Evolutionary conservation across 208 protist genomes (phyloP).

Genomic region (Blechomonas ayalai): DNA sequence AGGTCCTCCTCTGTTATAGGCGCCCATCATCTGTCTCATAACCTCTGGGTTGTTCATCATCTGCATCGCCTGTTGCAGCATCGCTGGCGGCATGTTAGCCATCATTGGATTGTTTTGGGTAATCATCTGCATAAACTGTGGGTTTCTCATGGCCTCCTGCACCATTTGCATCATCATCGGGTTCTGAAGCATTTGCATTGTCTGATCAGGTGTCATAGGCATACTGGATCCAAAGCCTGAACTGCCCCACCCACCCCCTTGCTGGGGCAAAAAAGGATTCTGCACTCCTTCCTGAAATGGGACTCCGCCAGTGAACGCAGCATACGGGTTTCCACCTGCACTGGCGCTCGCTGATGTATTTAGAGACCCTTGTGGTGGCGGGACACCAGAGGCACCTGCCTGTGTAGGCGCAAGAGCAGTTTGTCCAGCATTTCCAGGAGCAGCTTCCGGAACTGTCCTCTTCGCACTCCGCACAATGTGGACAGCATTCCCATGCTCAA

Average conservation of each 20-base stretch:
- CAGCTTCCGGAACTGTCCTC: conserved; percentile 7
- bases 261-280: not conserved
- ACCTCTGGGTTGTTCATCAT: conserved; percentile 46
- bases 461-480: conserved; percentile 83
- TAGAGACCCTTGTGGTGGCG: not conserved
- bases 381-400: conserved; percentile 1
- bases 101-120: conserved; percentile 34
- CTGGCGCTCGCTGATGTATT: not conserved
- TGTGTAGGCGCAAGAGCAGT: conserved; percentile 3
- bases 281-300: not conserved
- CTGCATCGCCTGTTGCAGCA: conserved; percentile 39
- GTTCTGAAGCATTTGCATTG: conserved; percentile 55
- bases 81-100: conserved; percentile 28
- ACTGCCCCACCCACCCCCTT: not conserved
- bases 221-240: conserved; percentile 5
- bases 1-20: too few species aligned
- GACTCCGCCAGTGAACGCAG: not conserved
- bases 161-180: conserved; percentile 56
- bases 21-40: conserved; percentile 28
- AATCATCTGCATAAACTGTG: conserved; percentile 57
- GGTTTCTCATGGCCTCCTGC: conserved; percentile 48
- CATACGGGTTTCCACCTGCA: conserved; percentile 3
- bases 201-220: conserved; percentile 5
- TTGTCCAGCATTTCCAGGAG: too few species aligned
- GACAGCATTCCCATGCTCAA: conserved; percentile 72